Base-by-base conservation (phyloP, 2,329 filamentous ascomycete species). In the Colletotrichum phormii region DNA sequence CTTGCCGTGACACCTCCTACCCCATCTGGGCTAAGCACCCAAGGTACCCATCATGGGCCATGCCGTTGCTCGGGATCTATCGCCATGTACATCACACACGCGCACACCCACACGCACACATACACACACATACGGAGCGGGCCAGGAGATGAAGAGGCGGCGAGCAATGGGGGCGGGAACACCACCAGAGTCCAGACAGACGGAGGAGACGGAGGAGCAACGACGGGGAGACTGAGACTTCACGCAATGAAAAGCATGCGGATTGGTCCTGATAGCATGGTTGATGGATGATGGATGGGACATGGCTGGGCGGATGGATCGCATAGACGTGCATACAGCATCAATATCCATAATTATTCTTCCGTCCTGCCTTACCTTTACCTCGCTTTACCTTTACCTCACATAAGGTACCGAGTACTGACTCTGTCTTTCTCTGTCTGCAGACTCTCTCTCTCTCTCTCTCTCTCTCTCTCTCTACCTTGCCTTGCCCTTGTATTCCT, bases 321-420 rank as follows among this genome's bases (percentile, higher is more conserved):
- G 33, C 65, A 46, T 37, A 67, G 64, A 46, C 63, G 33, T 67
- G 53, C 67, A 57, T 58, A 37, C 35, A 42, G 55, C 68, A 62
- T 60, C 68, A 55, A 67, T 53, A 62, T 68, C 64, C 64, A 63
- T 72, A 35, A 68, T 63, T 62, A 29, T 33, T 71, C 31, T 53
- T 68, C 58, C 58, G 51, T 42, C 64, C 49, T 67, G 59, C 57
- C 33, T 57, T 61, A 35, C 63, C 60, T 63, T 26, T 67, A 61
- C 57, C 33, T 57, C 49, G n/a, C 63, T 49, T 63, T 31, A 24
- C 12, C 46, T 35, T 53, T 33, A 31, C 31, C 46, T n/a, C 42
- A 49, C 42, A 49, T 49, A 49, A 49, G 26, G 26, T 18, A 55
- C 37, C 13, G 15, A 26, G 15, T 55, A 55, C 53, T 55, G 26